Evolutionary conservation across 768 basidiomycete genomes (phyloP).

Genomic region (Candolleomyces aberdarensis): DNA sequence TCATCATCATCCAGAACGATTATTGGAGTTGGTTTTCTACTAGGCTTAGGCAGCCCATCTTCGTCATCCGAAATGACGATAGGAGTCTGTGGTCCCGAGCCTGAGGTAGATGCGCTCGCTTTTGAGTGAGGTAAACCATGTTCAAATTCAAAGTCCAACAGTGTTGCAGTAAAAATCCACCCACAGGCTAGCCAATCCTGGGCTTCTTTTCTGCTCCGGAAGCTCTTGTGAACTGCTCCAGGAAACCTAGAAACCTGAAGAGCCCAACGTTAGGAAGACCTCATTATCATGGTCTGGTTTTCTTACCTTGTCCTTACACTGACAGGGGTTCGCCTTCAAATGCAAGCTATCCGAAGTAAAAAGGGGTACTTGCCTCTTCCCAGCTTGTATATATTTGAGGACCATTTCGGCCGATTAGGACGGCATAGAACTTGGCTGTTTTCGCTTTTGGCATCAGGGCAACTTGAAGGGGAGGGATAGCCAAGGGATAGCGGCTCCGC

Average conservation of each 20-base stretch:
- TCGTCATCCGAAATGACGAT: no score
- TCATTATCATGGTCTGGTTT: neutral
- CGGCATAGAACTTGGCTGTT: constrained; percentile 57
- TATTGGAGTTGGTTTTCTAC: no score
- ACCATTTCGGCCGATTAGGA: constrained; percentile 53
- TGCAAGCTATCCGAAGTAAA: neutral
- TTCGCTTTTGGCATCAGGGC: constrained; percentile 24
- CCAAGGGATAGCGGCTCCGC: neutral
- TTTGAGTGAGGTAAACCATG: no score
- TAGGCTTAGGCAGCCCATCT: no score
- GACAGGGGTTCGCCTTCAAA: neutral
- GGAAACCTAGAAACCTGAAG: constrained; percentile 52
- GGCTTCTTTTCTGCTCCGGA: constrained; percentile 41
- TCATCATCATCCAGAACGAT: no score
- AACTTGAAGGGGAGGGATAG: neutral
- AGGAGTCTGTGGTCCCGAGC: no score
- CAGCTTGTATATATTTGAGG: constrained; percentile 56
- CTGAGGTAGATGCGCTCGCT: no score
- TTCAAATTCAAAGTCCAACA: no score
- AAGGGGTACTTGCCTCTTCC: constrained; percentile 47
- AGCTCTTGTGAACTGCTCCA: constrained; percentile 51
- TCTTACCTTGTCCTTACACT: constrained; percentile 49
- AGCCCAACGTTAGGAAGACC: neutral
- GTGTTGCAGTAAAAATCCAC: no score
- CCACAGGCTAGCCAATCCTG: constrained; percentile 43